Evolutionary conservation across 2,329 filamentous ascomycete genomes (phyloP).

Genomic region (Dothidotthia symphoricarpi): DNA sequence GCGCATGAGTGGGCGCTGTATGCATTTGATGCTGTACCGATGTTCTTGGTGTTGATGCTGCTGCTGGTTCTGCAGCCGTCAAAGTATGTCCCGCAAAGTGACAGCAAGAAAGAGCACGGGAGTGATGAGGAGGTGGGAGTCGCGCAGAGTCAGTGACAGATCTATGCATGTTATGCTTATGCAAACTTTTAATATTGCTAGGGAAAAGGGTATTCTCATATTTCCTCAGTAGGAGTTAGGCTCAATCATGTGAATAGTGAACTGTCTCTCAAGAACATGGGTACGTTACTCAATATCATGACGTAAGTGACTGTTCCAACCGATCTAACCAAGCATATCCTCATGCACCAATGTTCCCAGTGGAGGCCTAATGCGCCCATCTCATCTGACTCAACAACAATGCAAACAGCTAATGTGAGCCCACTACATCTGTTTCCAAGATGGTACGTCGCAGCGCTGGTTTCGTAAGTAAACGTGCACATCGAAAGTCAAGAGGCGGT

Average conservation of each 20-base stretch:
- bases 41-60: conserved; percentile 45
- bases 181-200: neutral
- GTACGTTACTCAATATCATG: conserved; percentile 4
- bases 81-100: conserved; percentile 15
- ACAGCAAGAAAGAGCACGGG: conserved; percentile 2
- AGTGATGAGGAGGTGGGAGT: conserved; percentile 7
- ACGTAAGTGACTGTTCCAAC: conserved; percentile 5
- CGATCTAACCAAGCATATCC: conserved; percentile 4
- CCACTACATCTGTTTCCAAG: neutral
- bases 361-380: too few relatives aligned
- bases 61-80: conserved; percentile 32
- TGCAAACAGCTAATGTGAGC: too few relatives aligned
- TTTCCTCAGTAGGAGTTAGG: too few relatives aligned
- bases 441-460: conserved; percentile 30
- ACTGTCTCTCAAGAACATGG: conserved; percentile 3
- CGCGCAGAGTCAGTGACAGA: conserved; percentile 1
- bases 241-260: too few relatives aligned
- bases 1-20: conserved; percentile 49
- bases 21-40: conserved; percentile 49
- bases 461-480: conserved; percentile 35
- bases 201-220: too few relatives aligned
- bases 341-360: too few relatives aligned
- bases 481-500: conserved; percentile 34
- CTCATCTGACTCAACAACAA: too few relatives aligned
- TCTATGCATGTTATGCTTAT: neutral